Evolutionary conservation across 139 green algal species (phyloP).

Genomic region (Chlamydomonas incerta): DNA sequence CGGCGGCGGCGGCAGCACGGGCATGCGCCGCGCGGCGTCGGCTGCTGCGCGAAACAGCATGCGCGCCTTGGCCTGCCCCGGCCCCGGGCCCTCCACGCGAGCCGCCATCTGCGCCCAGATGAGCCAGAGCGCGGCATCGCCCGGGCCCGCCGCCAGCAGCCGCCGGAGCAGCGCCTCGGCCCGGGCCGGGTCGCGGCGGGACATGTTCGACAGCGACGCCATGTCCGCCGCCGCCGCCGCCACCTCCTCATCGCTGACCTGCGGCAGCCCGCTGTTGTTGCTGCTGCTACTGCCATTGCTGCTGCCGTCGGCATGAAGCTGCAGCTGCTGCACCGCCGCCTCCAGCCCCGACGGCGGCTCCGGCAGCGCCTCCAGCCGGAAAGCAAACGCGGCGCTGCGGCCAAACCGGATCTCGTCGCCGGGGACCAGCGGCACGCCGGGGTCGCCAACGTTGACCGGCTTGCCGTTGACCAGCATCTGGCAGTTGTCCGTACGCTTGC

Average conservation of each 20-base stretch:
- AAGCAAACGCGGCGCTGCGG: neutral
- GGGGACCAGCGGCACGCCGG: constrained; percentile 6
- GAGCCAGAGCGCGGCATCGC: constrained; percentile 48
- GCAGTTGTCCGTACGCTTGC: constrained; percentile 1
- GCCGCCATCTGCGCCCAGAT: constrained; percentile 72
- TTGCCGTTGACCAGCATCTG: constrained; percentile 21
- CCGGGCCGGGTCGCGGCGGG: neutral
- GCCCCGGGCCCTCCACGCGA: neutral
- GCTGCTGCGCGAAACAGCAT: constrained; percentile 66
- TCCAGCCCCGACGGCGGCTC: neutral
- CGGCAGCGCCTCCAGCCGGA: constrained; percentile 19
- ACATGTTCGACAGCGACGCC: neutral
- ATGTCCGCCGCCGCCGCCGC: neutral
- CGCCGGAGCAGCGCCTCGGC: constrained; percentile 11
- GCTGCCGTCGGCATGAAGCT: constrained; percentile 13
- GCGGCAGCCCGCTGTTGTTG: constrained; percentile 6
- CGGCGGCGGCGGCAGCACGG: constrained; percentile 14
- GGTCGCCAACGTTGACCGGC: constrained; percentile 23
- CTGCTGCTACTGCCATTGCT: no score
- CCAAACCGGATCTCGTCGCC: constrained; percentile 41
- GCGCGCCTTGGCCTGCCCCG: constrained; percentile 42
- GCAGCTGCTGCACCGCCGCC: constrained; percentile 34
- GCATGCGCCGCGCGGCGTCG: constrained; percentile 40
- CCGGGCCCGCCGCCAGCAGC: constrained; percentile 15
- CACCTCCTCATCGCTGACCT: neutral